Base-by-base conservation (phyloP, 148 eudicot species). In the Camellia granthamiana region DNA sequence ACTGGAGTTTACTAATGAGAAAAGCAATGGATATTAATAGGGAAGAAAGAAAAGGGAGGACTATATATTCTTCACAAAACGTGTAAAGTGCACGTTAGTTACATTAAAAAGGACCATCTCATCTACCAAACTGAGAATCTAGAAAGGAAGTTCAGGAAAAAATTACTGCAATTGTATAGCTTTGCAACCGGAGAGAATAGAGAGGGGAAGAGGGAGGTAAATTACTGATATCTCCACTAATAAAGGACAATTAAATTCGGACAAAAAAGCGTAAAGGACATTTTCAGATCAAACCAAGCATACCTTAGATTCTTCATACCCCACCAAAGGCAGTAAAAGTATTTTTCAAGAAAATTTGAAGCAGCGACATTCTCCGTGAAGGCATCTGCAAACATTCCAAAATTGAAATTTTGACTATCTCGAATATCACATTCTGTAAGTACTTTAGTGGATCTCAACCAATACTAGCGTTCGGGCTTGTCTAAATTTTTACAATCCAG, bases 261-360 rank as follows among this genome's bases (percentile, higher is more conserved):
- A 43, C 16, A 55, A 56, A 69, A 30, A 56, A 69, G 19, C 15
- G 23, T 14, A 59, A 14, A 2, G 43, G 18, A 63, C n/a, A 68
- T 21, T 10, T 61, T 43, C 14, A 69, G 12, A 38, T 44, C 16
- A 54, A 8, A 41, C 7, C 1, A 10, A 47, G 19, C 61, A 23
- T 86, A 93, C 99, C 97, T 84, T 68, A 96, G 82, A 78, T 81
- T 87, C 84, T 77, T 88, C 85, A 96, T 81, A 21, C 99, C 99
- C 90, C 94, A 96, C 98, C 99, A 96, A 52, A 96, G 91, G 81
- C 99, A 92, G 64, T 93, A 96, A 61, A 95, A 93, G 77, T 86
- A 92, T 30, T 89, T 86, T 10, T 88, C 85, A 4, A 86, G 14
- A 68, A 95, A 88, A 12, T 62, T 72, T 23, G 93, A 83, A 7